Evolutionary conservation across 1,284 basidiomycete genomes (phyloP).

Genomic region (Sporisorium iseilematis-ciliati): DNA sequence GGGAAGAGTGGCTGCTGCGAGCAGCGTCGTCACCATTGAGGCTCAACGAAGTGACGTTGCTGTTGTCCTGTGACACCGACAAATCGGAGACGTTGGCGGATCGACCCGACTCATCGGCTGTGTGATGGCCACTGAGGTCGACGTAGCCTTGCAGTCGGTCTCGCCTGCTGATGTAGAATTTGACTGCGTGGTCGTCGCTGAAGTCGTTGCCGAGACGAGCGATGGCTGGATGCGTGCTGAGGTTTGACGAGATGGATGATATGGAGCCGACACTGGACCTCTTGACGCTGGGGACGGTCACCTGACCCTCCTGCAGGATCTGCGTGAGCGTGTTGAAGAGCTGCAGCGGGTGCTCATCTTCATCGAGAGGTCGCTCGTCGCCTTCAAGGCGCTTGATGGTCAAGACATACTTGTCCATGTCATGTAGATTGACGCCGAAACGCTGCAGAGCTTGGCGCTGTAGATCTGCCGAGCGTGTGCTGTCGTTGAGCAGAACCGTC

Average conservation of each 20-base stretch:
- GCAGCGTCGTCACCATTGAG: conserved; percentile 32
- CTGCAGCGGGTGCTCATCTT: conserved; percentile 82
- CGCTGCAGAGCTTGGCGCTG: conserved; percentile 92
- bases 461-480: conserved; percentile 84
- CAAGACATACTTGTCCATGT: conserved; percentile 79
- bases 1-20: conserved; percentile 43
- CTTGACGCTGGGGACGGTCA: conserved; percentile 79
- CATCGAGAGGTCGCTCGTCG: conserved; percentile 78
- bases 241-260: conserved; percentile 87
- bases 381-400: conserved; percentile 92
- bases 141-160: conserved; percentile 45
- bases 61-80: conserved; percentile 42
- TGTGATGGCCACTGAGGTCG: conserved; percentile 25
- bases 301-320: conserved; percentile 70
- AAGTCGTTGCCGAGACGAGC: conserved; percentile 92
- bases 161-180: conserved; percentile 84
- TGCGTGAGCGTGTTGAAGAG: conserved; percentile 88
- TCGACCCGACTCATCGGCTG: conserved; percentile 32
- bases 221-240: conserved; percentile 93
- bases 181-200: conserved; percentile 94
- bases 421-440: conserved; percentile 76
- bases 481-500: conserved; percentile 89
- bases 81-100: conserved; percentile 37
- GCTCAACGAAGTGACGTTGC: conserved; percentile 41
- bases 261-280: conserved; percentile 92